Evolutionary conservation across 1,284 basidiomycete species (phyloP), one percentile per base, ranked within the genome.

Genomic region (Xerocomus minutiporus): DNA sequence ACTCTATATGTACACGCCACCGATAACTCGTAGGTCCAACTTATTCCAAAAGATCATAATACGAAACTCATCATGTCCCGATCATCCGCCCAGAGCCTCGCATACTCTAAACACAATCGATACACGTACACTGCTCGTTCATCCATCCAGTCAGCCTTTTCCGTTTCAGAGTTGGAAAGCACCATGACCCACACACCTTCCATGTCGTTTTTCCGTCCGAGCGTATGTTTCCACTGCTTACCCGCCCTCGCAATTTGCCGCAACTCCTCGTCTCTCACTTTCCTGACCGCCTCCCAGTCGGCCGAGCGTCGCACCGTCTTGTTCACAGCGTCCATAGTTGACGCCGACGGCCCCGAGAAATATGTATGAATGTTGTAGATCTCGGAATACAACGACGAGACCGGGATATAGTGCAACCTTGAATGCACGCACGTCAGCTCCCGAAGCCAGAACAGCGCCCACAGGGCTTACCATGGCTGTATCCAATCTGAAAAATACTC

Each of bases 361-460:
- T 86, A 97, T 4, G 91, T 80, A 65, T 91, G 82, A 51, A 97
- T 83, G 64, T 96, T 94, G 74, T 97, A 96, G 47, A 97, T 82
- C 71, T 97, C 94, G 51, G 81, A 75, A 70, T 96, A 97, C 4
- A 84, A 79, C 26, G 88, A 78, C 0, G 93, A 93, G 34, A 97
- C 72, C 0, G 94, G 94, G 56, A 97, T 93, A 69, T 85, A 97
- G 71, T 97, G 94, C 43, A 97, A 78, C 93, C 91, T 95, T 46
- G n/a, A 52, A 26, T 5, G 2, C 29, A 59, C 35, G 7, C 26
- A 48, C 26, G 54, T 51, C 50, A 57, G 29, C 40, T 39, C 40
- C 12, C 11, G 15, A 44, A n/a, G 12, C 40, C 47, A 29, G 29
- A 39, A 29, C 46, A 43, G 5, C 11, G 32, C 5, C 23, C 25